Evolutionary conservation across 2,329 filamentous ascomycete genomes (phyloP), one percentile per base, ranked within the genome.

Genomic region (Cladophialophora bantiana): DNA sequence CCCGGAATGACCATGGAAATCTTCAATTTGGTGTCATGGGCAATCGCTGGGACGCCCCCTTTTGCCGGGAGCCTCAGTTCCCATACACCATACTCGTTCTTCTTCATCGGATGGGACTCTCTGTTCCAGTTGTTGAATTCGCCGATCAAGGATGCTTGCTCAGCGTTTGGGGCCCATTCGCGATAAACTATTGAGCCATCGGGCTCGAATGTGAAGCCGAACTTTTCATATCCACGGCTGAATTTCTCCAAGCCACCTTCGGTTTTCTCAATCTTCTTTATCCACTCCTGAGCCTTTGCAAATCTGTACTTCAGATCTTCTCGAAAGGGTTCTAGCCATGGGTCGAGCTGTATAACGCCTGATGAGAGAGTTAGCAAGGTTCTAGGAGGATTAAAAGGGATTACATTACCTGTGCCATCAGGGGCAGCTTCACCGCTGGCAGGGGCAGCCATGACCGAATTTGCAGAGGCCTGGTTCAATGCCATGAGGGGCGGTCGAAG

Each of bases 21-120:
- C 93, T 99, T 99, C 80, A 99, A 81, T 82, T 97, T 99, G 74
- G 93, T 96, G 73, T 97, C 93, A 81, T 99, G 95, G 57, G 90
- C 86, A 74, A 99, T 97, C 3, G 89, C 89, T 53, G 92, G 85
- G 68, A 90, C 82, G 38, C 94, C 93, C 75, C 93, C 80, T 65
- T 86, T 86, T 55, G 90, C 87, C 10, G 92, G 91, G 7, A 99
- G 74, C 0, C 83, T 86, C 60, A 97, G 88, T 76, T 96, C 91
- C 82, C 94, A 99, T 34, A 96, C 89, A 4, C 95, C 95, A 77
- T 88, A 98, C 48, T 85, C 79, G 75, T 96, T 87, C 81, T 91
- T 95, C 75, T 86, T 90, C 95, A 99, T 97, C 59, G 90, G 89
- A 73, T 95, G 91, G 31, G 93, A 88, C 69, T 88, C 87, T 74